Evolutionary conservation across 2,329 filamentous ascomycete genomes (phyloP).

Genomic region (Talaromyces rugulosus): DNA sequence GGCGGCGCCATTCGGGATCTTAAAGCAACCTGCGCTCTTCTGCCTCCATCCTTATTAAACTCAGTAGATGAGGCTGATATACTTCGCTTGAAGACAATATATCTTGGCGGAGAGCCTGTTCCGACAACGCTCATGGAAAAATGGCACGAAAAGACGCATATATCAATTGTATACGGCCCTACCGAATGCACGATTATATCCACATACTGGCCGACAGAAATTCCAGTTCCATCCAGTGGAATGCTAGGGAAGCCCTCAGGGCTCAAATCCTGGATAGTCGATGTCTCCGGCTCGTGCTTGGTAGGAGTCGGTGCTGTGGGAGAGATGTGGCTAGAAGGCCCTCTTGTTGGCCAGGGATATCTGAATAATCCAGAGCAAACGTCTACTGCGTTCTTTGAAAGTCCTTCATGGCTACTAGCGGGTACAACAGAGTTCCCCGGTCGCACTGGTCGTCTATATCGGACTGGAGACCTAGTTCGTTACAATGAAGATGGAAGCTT

Average conservation of each 20-base stretch:
- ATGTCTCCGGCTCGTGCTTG: conserved; percentile 10
- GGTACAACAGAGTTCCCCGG: not conserved
- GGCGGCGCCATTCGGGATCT: not conserved
- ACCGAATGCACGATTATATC: conserved; percentile 38
- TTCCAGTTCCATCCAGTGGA: conserved; percentile 25
- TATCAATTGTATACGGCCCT: conserved; percentile 43
- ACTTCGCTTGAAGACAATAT: not conserved
- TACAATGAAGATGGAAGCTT: conserved; percentile 35
- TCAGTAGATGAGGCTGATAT: not conserved
- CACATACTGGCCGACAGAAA: conserved; percentile 26
- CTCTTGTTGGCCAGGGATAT: conserved; percentile 1
- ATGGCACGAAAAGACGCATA: conserved; percentile 31
- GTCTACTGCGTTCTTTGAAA: conserved; percentile 6
- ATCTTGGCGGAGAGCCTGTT: conserved; percentile 5
- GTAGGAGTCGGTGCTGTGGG: conserved; percentile 36
- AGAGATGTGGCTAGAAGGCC: conserved; percentile 6
- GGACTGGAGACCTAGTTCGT: conserved; percentile 25
- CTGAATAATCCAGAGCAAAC: conserved; percentile 6
- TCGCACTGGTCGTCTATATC: conserved; percentile 27
- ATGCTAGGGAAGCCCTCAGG: conserved; percentile 33
- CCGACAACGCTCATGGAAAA: conserved; percentile 18
- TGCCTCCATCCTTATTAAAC: conserved; percentile 4
- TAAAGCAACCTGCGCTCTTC: conserved; percentile 1
- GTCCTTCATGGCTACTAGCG: conserved; percentile 5
- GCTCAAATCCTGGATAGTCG: conserved; percentile 26